Conservation (phyloP, 2,329 filamentous ascomycete genomes). For the Exophiala calicioides region DNA sequence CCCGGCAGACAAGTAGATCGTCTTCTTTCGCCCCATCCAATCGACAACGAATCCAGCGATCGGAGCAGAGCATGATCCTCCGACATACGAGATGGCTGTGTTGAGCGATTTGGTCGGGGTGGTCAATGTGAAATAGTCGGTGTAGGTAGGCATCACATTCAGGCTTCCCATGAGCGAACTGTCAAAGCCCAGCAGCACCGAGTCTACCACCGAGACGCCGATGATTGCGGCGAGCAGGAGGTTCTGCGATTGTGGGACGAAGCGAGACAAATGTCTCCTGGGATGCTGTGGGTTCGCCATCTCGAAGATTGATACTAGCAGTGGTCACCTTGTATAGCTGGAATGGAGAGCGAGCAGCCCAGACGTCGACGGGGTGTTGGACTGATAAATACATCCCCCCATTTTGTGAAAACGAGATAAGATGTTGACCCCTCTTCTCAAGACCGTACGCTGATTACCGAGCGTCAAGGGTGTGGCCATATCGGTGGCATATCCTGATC, state of each 20-base stretch:
- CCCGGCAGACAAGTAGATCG: conserved; percentile 36
- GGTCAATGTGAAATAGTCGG: conserved; percentile 37
- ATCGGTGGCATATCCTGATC: neutral
- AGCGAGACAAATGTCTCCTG: conserved; percentile 11
- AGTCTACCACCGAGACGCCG: conserved; percentile 34
- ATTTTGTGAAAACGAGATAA: too few species aligned
- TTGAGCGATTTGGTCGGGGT: conserved; percentile 39
- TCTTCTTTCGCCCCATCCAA: conserved; percentile 32
- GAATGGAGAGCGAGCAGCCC: too few species aligned
- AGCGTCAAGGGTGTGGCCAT: neutral
- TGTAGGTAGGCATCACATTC: conserved; percentile 40
- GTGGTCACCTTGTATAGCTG: neutral
- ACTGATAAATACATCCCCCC: too few species aligned
- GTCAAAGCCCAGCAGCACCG: conserved; percentile 23
- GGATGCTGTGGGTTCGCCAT: conserved; percentile 7
- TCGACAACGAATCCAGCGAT: conserved; percentile 31
- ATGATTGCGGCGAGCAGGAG: conserved; percentile 22
- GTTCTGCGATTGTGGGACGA: conserved; percentile 7
- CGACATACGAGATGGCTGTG: conserved; percentile 33
- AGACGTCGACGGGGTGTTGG: too few species aligned
- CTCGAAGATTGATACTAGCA: too few species aligned
- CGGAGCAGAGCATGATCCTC: conserved; percentile 29
- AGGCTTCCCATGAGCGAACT: conserved; percentile 39
- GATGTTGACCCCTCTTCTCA: neutral
- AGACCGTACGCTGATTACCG: neutral